Evolutionary conservation across 2,329 filamentous ascomycete genomes (phyloP).

Genomic region (Colletotrichum lindemuthianum): DNA sequence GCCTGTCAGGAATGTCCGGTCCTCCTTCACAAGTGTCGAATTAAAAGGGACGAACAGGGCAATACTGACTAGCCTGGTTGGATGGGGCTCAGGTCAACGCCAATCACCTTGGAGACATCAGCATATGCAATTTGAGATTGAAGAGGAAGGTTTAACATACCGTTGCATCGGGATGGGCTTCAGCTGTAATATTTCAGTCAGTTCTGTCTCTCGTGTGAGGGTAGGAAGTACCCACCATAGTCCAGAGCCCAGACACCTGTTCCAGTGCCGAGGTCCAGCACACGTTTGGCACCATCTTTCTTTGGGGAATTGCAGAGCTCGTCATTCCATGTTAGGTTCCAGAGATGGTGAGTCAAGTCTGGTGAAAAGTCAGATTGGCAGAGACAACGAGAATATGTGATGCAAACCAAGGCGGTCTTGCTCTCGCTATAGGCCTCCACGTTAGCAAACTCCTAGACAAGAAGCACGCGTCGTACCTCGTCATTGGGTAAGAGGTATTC

Average conservation of each 20-base stretch:
- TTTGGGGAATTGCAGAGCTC: constrained; percentile 9
- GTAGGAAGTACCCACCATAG: constrained; percentile 21
- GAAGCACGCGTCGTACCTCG: neutral
- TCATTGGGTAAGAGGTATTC: constrained; percentile 14
- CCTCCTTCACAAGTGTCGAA: constrained; percentile 36
- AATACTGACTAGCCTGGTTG: constrained; percentile 42
- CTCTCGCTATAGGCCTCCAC: neutral
- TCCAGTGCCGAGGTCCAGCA: constrained; percentile 17
- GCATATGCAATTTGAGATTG: too few species aligned
- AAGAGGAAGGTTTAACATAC: neutral
- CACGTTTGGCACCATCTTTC: constrained; percentile 4
- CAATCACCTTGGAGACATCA: constrained; percentile 19
- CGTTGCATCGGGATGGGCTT: constrained; percentile 44
- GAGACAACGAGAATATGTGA: neutral
- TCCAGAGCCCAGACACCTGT: constrained; percentile 33
- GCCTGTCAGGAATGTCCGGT: constrained; percentile 38
- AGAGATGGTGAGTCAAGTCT: constrained; percentile 9
- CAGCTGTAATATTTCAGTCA: constrained; percentile 34
- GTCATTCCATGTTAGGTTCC: constrained; percentile 7
- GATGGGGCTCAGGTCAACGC: constrained; percentile 48
- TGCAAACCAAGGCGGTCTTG: constrained; percentile 15
- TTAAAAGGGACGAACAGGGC: constrained; percentile 29
- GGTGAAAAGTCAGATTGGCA: neutral
- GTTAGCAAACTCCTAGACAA: neutral
- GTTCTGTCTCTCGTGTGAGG: too few species aligned